Conservation (phyloP, 768 basidiomycete species). For the Leccinum barrowsii region DNA sequence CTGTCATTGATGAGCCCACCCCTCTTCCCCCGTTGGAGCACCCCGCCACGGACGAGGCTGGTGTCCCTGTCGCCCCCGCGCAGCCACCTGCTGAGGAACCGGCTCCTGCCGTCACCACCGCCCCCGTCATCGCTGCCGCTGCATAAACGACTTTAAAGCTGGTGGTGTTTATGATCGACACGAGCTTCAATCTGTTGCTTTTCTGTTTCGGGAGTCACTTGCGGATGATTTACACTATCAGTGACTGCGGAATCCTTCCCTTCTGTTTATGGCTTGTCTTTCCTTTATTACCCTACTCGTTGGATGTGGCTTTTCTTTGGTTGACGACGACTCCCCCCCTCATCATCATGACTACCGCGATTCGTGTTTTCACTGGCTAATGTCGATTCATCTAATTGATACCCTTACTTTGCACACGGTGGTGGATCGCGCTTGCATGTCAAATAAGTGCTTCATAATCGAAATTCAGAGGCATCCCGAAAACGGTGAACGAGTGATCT, state of each 20-base stretch:
- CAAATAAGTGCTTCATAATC: constrained; percentile 32
- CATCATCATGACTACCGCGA: constrained; percentile 62
- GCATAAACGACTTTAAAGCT: constrained; percentile 49
- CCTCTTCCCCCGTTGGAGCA: constrained; percentile 84
- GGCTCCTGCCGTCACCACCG: constrained; percentile 39
- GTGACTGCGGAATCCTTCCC: constrained; percentile 36
- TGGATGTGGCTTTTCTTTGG: constrained; percentile 60
- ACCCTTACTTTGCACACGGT: constrained; percentile 39
- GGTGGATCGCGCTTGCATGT: constrained; percentile 34
- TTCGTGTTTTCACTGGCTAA: constrained; percentile 62
- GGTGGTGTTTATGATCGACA: constrained; percentile 43
- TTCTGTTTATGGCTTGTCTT: constrained; percentile 34
- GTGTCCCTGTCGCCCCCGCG: constrained; percentile 23
- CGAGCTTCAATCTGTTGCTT: constrained; percentile 35
- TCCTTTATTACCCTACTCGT: constrained; percentile 42
- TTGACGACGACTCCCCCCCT: constrained; percentile 49
- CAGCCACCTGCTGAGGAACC: constrained; percentile 38
- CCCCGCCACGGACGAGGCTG: constrained; percentile 52
- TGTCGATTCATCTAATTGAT: constrained; percentile 63
- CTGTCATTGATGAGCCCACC: constrained; percentile 79
- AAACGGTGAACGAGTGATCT: not conserved
- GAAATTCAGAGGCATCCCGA: constrained; percentile 14
- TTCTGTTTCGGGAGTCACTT: constrained; percentile 35
- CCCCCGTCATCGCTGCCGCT: constrained; percentile 73
- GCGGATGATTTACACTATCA: constrained; percentile 34